phyloP scores from a whole-genome alignment of 768 basidiomycete species.

The Cyclocybe cylindracea region DNA sequence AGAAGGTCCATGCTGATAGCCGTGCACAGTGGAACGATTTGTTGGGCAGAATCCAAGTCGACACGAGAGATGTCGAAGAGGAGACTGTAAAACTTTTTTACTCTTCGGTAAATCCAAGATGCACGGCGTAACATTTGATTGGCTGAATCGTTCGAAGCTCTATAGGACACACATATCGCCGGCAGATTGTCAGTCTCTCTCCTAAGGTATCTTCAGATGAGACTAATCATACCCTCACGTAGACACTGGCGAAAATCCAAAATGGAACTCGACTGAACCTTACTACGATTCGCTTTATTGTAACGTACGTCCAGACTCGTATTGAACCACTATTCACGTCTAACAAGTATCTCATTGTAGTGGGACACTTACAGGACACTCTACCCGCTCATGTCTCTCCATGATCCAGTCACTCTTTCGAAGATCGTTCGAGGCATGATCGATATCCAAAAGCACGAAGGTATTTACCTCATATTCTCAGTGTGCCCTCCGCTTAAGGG shows the following conservation, averaged over 20 bases:
- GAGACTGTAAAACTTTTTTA: conserved; percentile 59
- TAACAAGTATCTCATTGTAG: conserved; percentile 23
- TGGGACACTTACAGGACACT: conserved; percentile 70
- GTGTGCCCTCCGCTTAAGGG: background rate
- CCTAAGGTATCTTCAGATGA: background rate
- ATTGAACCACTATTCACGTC: too few species aligned
- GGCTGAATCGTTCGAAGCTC: conserved; percentile 29
- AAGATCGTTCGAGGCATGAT: conserved; percentile 65
- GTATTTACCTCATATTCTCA: conserved; percentile 21
- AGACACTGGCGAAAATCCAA: conserved; percentile 68
- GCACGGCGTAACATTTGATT: background rate
- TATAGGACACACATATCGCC: conserved; percentile 66
- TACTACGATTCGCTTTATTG: conserved; percentile 72
- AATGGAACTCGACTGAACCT: conserved; percentile 63
- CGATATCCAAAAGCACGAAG: conserved; percentile 68
- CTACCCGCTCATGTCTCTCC: conserved; percentile 63
- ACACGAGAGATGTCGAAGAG: conserved; percentile 44
- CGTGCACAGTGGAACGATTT: conserved; percentile 59
- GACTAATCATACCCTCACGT: background rate
- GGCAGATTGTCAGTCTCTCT: conserved; percentile 52
- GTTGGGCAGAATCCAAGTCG: conserved; percentile 54
- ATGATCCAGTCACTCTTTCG: conserved; percentile 60
- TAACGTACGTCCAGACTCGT: conserved; percentile 42
- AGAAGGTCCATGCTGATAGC: conserved; percentile 41
- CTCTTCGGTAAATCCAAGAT: conserved; percentile 44